Conservation (phyloP, 139 green algal genomes). For the Edaphochlamys debaryana region DNA sequence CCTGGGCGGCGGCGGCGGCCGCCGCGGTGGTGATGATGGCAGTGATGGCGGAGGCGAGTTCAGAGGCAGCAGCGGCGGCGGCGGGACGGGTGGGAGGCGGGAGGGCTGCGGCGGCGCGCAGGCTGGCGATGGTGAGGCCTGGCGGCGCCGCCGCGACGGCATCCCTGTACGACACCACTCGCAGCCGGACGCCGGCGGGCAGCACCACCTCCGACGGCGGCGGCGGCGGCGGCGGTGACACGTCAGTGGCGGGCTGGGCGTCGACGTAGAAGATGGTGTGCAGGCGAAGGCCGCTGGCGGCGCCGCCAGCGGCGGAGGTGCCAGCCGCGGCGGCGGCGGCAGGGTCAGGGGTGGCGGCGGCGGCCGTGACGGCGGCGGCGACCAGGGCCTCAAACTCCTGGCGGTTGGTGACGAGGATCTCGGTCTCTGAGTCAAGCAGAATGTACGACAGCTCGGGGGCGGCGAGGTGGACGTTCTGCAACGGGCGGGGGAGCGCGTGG, state of each 20-base stretch:
- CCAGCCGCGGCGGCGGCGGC: background rate
- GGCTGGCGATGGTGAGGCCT: background rate
- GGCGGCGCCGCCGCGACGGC: background rate
- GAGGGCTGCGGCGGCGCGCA: background rate
- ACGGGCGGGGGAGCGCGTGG: background rate
- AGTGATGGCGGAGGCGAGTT: too few relatives aligned
- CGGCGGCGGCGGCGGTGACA: background rate
- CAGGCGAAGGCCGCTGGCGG: conserved; percentile 4
- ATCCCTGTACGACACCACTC: background rate
- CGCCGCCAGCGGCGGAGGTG: background rate
- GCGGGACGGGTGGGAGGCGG: background rate
- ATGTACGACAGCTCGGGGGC: conserved; percentile 78
- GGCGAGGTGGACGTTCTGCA: conserved; percentile 76
- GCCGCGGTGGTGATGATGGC: background rate
- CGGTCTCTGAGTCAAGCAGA: conserved; percentile 64
- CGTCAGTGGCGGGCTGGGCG: background rate
- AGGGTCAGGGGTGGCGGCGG: background rate
- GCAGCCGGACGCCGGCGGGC: background rate
- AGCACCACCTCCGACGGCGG: too few relatives aligned
- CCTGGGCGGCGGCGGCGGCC: too few relatives aligned
- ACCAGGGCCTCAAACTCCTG: conserved; percentile 42
- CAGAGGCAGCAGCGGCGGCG: background rate
- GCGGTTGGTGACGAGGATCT: conserved; percentile 64
- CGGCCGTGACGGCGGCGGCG: conserved; percentile 19
- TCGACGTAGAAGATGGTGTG: conserved; percentile 13